Conservation (phyloP, 305 asterid species). For the Fraxinus paxiana region DNA sequence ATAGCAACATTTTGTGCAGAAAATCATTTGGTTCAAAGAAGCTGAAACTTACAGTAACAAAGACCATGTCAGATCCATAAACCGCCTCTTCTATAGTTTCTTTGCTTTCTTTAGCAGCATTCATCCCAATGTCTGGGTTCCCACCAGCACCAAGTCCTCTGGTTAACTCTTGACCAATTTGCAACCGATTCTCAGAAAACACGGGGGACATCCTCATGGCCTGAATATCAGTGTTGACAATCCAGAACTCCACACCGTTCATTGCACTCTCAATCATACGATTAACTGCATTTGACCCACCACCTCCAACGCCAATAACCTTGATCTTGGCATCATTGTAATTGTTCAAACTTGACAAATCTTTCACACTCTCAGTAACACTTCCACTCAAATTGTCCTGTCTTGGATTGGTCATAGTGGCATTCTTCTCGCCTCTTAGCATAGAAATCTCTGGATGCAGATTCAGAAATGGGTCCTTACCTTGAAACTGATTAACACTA, state of each 20-base stretch:
- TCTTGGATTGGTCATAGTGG: constrained; percentile 39
- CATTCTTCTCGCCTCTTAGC: constrained; percentile 76
- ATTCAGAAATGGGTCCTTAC: constrained; percentile 73
- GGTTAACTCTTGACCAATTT: constrained; percentile 28
- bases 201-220: constrained; percentile 13
- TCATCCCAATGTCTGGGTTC: constrained; percentile 30
- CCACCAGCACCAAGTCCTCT: constrained; percentile 36
- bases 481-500: constrained; percentile 55
- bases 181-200: constrained; percentile 25
- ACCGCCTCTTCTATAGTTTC: constrained; percentile 29
- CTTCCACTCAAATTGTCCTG: constrained; percentile 52
- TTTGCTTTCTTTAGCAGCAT: constrained; percentile 34
- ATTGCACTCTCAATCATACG: constrained; percentile 31
- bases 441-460: constrained; percentile 81
- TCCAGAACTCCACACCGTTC: constrained; percentile 7
- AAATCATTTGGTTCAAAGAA: background rate
- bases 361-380: constrained; percentile 48
- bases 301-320: constrained; percentile 94
- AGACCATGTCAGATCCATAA: constrained; percentile 11
- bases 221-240: constrained; percentile 1
- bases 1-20: background rate
- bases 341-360: constrained; percentile 30
- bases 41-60: constrained; percentile 3
- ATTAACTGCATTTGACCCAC: constrained; percentile 87
- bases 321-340: constrained; percentile 49